These are phyloP conservation scores for Thielaviopsis musarum DNA, from an alignment of 2,329 filamentous ascomycete genomes.

Conservation along the genomic window DNA sequence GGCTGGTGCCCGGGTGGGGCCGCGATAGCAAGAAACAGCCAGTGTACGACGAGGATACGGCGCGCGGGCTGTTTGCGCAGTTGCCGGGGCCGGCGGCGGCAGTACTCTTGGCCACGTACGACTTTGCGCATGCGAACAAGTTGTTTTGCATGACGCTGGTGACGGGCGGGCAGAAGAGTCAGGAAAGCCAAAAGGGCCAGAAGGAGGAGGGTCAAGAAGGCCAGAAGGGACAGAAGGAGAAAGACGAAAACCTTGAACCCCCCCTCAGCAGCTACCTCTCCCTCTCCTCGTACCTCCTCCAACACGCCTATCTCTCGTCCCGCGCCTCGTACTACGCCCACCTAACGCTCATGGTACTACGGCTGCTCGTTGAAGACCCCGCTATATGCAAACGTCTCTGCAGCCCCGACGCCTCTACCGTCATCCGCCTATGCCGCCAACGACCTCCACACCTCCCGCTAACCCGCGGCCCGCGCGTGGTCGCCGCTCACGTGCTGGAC, in stretches of 20 bases:
- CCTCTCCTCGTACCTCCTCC: slow-evolving; percentile 77
- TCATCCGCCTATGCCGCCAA: slow-evolving; percentile 76
- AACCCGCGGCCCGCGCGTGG: slow-evolving; percentile 52
- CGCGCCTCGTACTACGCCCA: slow-evolving; percentile 71
- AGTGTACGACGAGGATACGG: slow-evolving; percentile 58
- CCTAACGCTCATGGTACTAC: slow-evolving; percentile 68
- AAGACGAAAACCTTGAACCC: slow-evolving; percentile 28
- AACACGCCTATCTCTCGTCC: slow-evolving; percentile 74
- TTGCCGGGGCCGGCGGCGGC: slow-evolving; percentile 52
- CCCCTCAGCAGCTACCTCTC: slow-evolving; percentile 75
- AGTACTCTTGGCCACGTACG: slow-evolving; percentile 71
- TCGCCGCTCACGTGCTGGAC: slow-evolving; percentile 66
- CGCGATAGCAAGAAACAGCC: slow-evolving; percentile 34
- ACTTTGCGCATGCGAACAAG: slow-evolving; percentile 89
- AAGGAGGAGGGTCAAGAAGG: not conserved
- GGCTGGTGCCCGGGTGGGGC: slow-evolving; percentile 60
- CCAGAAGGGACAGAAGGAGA: not conserved
- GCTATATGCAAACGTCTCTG: slow-evolving; percentile 69
- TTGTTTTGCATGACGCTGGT: slow-evolving; percentile 80
- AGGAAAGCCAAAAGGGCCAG: too few species aligned
- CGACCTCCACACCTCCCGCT: slow-evolving; percentile 70
- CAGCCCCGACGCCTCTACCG: slow-evolving; percentile 54
- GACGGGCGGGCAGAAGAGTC: slow-evolving; percentile 23
- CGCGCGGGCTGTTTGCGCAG: slow-evolving; percentile 63
- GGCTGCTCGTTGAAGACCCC: slow-evolving; percentile 74